Percentiles rank a stretch among this genome's conserved stretches.
These are phyloP conservation scores for Elongisporangium prolatum DNA, from an alignment of 352 stramenopile species.

Conservation along the genomic window DNA sequence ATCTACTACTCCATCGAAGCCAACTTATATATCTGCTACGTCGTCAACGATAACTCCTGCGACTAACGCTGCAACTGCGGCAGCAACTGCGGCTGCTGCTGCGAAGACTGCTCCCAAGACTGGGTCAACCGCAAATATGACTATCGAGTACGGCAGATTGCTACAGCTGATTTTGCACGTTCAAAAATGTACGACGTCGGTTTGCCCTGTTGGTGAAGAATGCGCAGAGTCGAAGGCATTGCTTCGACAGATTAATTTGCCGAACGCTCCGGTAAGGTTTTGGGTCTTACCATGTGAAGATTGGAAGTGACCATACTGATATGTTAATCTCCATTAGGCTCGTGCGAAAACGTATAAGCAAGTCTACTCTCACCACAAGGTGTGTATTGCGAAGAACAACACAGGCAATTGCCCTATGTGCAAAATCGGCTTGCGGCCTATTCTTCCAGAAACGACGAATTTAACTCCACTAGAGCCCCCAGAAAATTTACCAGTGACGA, in stretches of 20 bases:
- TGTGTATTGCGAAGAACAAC: conserved; percentile 75
- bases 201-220: conserved; percentile 65
- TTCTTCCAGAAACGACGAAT: conserved; percentile 23
- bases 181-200: conserved; percentile 62
- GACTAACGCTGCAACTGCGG: conserved; percentile 2
- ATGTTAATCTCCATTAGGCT: conserved; percentile 21
- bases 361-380: conserved; percentile 80
- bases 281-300: conserved; percentile 2
- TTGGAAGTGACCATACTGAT: conserved; percentile 1
- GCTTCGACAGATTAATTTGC: conserved; percentile 67
- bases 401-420: conserved; percentile 81
- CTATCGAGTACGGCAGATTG: conserved; percentile 77
- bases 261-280: conserved; percentile 46
- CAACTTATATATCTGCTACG: conserved; percentile 13
- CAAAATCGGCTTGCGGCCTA: conserved; percentile 69
- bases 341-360: conserved; percentile 86
- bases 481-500: conserved; percentile 1
- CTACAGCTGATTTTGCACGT: conserved; percentile 85
- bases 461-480: conserved; percentile 23
- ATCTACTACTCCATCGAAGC: conserved; percentile 12
- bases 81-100: conserved; percentile 7
- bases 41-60: conserved; percentile 8
- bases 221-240: conserved; percentile 72
- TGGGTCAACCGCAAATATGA: conserved; percentile 50
- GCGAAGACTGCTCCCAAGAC: conserved; percentile 34